Conservation (phyloP, 2,329 filamentous ascomycete species). For the Mycosphaerella arachidis region DNA sequence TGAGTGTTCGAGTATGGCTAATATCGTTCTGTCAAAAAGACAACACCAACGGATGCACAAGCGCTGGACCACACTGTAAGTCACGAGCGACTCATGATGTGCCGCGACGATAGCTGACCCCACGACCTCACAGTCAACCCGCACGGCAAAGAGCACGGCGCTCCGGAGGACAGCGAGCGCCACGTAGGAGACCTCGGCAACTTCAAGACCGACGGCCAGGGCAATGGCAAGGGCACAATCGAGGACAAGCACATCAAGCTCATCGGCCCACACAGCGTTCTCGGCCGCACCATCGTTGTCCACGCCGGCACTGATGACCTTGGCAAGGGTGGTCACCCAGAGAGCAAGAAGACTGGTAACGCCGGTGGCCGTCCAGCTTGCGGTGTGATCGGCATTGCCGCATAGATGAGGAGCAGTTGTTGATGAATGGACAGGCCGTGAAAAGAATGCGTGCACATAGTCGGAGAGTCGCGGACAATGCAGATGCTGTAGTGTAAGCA, state of each 20-base stretch:
- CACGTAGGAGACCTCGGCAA: constrained; percentile 98
- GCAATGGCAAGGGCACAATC: constrained; percentile 77
- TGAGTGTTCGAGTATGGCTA: constrained; percentile 15
- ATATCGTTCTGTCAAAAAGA: constrained; percentile 44
- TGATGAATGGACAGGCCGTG: constrained; percentile 1
- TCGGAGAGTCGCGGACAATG: neutral
- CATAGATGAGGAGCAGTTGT: constrained; percentile 14
- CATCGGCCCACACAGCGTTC: constrained; percentile 90
- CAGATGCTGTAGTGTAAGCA: neutral
- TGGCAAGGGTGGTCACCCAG: constrained; percentile 83
- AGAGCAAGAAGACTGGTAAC: constrained; percentile 98
- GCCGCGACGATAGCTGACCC: neutral
- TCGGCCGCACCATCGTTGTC: constrained; percentile 92
- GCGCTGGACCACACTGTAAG: constrained; percentile 94
- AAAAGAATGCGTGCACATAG: constrained; percentile 2
- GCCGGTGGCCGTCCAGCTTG: constrained; percentile 90
- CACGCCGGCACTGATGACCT: constrained; percentile 96
- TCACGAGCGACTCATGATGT: neutral
- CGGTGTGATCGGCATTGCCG: constrained; percentile 51
- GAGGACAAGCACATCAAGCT: constrained; percentile 85
- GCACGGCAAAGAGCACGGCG: constrained; percentile 84
- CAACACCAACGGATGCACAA: constrained; percentile 99
- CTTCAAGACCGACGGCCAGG: constrained; percentile 90
- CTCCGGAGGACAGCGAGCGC: constrained; percentile 73
- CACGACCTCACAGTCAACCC: constrained; percentile 74